Evolutionary conservation across 768 basidiomycete species (phyloP).

Genomic region (Lepiota venenata): DNA sequence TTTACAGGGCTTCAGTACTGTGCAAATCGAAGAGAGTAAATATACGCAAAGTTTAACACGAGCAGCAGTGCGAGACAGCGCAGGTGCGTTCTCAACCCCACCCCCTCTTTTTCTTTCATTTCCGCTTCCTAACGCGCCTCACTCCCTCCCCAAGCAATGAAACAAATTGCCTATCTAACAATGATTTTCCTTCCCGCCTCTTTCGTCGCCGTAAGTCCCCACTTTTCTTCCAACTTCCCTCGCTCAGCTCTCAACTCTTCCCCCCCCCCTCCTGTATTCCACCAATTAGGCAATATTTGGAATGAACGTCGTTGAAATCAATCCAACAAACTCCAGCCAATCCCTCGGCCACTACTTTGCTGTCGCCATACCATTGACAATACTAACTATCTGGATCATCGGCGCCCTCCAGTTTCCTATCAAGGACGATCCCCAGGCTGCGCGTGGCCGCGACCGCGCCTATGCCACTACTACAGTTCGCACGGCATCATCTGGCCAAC

Average conservation of each 20-base stretch:
- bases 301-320: conserved; percentile 44
- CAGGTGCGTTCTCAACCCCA: conserved; percentile 12
- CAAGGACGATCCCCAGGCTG: conserved; percentile 5
- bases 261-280: too few relatives aligned
- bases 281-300: conserved; percentile 38
- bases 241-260: neutral
- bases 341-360: conserved; percentile 36
- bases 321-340: conserved; percentile 18
- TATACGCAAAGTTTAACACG: conserved; percentile 44
- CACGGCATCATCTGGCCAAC: too few relatives aligned
- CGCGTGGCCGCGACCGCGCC: neutral
- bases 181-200: conserved; percentile 61
- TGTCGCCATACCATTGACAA: conserved; percentile 36
- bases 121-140: neutral
- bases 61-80: conserved; percentile 35
- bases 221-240: neutral
- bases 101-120: neutral
- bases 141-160: conserved; percentile 32
- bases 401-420: conserved; percentile 37
- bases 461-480: neutral
- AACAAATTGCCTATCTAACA: conserved; percentile 54
- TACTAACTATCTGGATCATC: conserved; percentile 40
- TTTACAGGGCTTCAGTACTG: conserved; percentile 44
- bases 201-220: conserved; percentile 37
- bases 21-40: conserved; percentile 47